Base-by-base conservation (phyloP, 2,329 filamentous ascomycete species). In the Venturia aucupariae region DNA sequence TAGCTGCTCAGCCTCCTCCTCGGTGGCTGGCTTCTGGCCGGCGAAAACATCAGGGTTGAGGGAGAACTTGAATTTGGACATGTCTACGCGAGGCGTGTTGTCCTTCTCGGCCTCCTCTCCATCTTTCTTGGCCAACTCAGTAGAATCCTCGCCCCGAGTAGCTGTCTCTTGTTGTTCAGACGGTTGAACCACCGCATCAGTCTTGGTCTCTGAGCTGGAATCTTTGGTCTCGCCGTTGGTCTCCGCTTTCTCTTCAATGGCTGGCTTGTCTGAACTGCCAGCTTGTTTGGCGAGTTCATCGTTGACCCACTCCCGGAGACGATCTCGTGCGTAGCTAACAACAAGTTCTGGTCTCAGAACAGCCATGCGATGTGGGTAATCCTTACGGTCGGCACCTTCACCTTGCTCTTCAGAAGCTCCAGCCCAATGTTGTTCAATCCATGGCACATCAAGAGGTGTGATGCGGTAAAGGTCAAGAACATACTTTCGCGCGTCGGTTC, bases 1-100 rank as follows among this genome's bases (percentile, higher is more conserved):
- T 81, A 90, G 86, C 73, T 94, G 85, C 64, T 84, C 84, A 81
- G 94, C 96, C 75, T 99, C 94, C 68, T 90, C 90, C 5, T 94
- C 88, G 0, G 90, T 94, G 76, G 96, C 90, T 44, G 94, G 92
- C 63, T 86, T 81, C 76, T 97, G 94, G 62, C 92, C 93, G 71
- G 91, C 96, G 81, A 93, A 97, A 39, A 91, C 91, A 75, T 99
- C 94, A 5, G 94, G 92, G 78, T 99, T 99, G 62, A 99, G 84
- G 7, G 90, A 82, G 71, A 97, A 92, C 59, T 86, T 82, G 81
- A 97, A 99, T 70, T 88, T 86, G 54, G 90, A 90, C 66, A 96
- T 86, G 71, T 97, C 92, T 44, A 96, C 88, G 64, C 87, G 86
- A 8, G 64, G 65, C 2, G 71, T 69, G 62, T 70, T 69, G 63